Evolutionary conservation across 2,329 filamentous ascomycete species (phyloP).

Genomic region (Fusarium veterinarium): DNA sequence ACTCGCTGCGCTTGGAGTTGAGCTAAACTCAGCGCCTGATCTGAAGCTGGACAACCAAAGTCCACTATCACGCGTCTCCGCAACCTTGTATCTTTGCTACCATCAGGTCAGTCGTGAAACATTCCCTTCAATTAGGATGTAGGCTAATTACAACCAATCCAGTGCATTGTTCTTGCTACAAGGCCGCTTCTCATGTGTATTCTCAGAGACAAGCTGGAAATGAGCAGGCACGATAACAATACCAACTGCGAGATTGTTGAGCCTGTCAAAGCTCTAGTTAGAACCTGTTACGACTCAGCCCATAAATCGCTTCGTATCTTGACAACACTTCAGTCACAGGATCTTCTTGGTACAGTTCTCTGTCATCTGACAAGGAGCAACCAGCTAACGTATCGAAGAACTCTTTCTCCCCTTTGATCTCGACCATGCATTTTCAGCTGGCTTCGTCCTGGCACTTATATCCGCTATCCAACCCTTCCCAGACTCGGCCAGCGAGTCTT

Average conservation of each 20-base stretch:
- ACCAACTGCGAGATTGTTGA: not conserved
- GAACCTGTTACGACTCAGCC: not conserved
- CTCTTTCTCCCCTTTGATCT: not conserved
- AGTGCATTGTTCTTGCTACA: not conserved
- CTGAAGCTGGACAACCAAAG: not conserved
- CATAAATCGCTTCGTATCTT: not conserved
- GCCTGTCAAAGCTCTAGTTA: not conserved
- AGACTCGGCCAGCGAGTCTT: not conserved
- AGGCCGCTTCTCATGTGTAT: not conserved
- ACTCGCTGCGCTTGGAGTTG: not conserved
- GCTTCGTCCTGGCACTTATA: not conserved
- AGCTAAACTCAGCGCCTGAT: not conserved
- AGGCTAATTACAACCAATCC: not conserved
- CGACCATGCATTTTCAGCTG: not conserved
- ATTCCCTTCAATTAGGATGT: not conserved
- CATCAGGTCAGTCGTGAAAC: not conserved
- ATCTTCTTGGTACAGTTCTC: not conserved
- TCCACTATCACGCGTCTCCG: not conserved
- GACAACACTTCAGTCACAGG: not conserved
- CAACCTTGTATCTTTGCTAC: not conserved
- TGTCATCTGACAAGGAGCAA: no score
- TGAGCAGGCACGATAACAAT: not conserved
- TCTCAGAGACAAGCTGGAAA: not conserved
- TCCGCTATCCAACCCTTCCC: not conserved
- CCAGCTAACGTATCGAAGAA: fast-evolving